phyloP scores from a whole-genome alignment of 192 early-diverging fungal genomes.

The Entomortierella lignicola region DNA sequence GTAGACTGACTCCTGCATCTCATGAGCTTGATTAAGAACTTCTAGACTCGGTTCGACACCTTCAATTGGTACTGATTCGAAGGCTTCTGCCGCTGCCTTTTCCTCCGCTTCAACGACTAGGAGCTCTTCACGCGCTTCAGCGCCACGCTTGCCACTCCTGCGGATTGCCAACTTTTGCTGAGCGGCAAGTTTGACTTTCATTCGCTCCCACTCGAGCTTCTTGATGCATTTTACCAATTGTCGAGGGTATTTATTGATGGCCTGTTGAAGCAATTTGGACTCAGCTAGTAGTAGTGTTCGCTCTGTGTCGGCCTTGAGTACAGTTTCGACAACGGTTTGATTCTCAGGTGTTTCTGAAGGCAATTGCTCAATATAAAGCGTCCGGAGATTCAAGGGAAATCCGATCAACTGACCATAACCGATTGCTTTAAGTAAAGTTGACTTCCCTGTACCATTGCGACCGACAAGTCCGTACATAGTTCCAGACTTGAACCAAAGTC shows the following conservation, averaged over 20 bases:
- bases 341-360: conserved; percentile 62
- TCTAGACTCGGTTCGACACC: conserved; percentile 60
- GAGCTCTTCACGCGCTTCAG: conserved; percentile 66
- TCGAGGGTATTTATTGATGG: conserved; percentile 58
- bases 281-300: conserved; percentile 63
- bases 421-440: conserved; percentile 71
- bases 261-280: conserved; percentile 57
- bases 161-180: conserved; percentile 70
- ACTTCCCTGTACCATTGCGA: conserved; percentile 85
- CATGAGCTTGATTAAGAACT: conserved; percentile 64
- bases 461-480: conserved; percentile 84
- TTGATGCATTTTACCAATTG: conserved; percentile 58
- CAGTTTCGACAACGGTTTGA: conserved; percentile 68
- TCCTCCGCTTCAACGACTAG: conserved; percentile 56
- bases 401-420: conserved; percentile 77
- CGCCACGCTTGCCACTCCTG: conserved; percentile 75
- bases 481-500: conserved; percentile 80
- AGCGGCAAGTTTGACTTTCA: conserved; percentile 54
- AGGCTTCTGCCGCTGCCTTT: conserved; percentile 42
- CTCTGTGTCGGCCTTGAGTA: conserved; percentile 73
- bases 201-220: conserved; percentile 56
- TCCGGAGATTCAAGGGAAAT: conserved; percentile 82
- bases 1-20: conserved; percentile 69
- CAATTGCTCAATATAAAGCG: conserved; percentile 87
- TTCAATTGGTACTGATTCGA: conserved; percentile 40